A percentile compares a stretch with the other conserved stretches of the same genome.
Evolutionary conservation across 1,284 basidiomycete species (phyloP).

Genomic region (Porogramme epimiltina): DNA sequence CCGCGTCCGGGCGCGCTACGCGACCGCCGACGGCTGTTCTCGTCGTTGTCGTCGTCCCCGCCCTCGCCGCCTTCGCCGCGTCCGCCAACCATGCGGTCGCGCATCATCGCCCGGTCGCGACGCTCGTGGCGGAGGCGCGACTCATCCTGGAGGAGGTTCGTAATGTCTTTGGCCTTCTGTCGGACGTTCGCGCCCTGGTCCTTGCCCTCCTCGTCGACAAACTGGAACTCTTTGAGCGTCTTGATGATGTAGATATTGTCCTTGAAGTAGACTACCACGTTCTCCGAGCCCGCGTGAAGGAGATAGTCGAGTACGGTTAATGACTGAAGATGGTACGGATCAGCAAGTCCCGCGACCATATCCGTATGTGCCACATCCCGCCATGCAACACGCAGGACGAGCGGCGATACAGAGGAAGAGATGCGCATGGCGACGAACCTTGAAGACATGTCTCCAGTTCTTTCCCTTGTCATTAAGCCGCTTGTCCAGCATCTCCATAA

Average conservation of each 20-base stretch:
- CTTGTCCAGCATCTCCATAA: constrained; percentile 99
- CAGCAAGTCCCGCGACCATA: background rate
- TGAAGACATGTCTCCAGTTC: constrained; percentile 99
- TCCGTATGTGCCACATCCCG: too few relatives aligned
- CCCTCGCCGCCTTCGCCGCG: constrained; percentile 43
- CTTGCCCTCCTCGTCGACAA: constrained; percentile 92
- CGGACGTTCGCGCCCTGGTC: constrained; percentile 99
- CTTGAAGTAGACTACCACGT: constrained; percentile 97
- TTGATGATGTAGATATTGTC: constrained; percentile 99
- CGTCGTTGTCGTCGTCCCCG: constrained; percentile 49
- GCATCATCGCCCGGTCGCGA: constrained; percentile 85
- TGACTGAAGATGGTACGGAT: constrained; percentile 51
- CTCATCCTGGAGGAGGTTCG: constrained; percentile 93
- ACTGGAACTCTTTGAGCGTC: constrained; percentile 99
- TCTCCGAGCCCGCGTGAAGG: constrained; percentile 96
- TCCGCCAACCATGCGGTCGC: constrained; percentile 88
- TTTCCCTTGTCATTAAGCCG: constrained; percentile 99
- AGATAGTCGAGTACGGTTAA: constrained; percentile 96
- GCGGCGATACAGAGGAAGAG: background rate
- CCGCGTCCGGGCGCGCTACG: constrained; percentile 36
- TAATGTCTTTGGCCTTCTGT: constrained; percentile 99
- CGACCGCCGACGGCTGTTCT: constrained; percentile 43
- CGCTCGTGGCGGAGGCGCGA: constrained; percentile 85
- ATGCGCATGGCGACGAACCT: constrained; percentile 49
- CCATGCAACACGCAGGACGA: constrained; percentile 1